Conservation (phyloP, 768 basidiomycete species). For the Tulasnella sp. region DNA sequence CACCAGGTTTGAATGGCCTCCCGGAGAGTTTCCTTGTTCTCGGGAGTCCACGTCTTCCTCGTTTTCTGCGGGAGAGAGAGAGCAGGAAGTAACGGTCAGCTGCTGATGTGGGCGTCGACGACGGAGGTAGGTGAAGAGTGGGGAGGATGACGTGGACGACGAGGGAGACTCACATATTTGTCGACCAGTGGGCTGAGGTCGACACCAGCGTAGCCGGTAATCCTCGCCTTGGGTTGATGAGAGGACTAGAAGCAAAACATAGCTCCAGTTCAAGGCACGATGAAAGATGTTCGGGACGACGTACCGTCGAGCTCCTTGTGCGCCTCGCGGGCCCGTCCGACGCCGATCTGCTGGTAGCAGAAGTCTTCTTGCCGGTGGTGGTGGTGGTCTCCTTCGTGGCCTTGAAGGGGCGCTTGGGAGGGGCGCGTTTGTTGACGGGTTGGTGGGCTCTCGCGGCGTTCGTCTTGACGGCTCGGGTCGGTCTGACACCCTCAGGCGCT, state of each 20-base stretch:
- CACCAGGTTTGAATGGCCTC: too few relatives aligned
- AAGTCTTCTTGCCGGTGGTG: not conserved
- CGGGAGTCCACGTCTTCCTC: too few relatives aligned
- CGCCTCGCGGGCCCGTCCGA: not conserved
- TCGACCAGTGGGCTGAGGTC: not conserved
- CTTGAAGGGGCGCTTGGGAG: not conserved
- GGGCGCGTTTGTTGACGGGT: not conserved
- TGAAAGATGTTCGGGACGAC: not conserved
- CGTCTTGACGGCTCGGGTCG: not conserved
- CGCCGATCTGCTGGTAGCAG: not conserved
- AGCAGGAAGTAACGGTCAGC: too few relatives aligned
- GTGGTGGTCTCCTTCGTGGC: not conserved
- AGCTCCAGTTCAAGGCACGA: not conserved
- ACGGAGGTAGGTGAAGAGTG: too few relatives aligned
- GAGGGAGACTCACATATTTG: too few relatives aligned
- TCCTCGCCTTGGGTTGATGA: not conserved
- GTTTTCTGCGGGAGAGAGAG: too few relatives aligned
- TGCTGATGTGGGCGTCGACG: too few relatives aligned
- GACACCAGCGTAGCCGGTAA: not conserved
- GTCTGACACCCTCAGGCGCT: not conserved
- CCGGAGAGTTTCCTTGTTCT: too few relatives aligned
- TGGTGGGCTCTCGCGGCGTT: not conserved
- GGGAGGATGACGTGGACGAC: too few relatives aligned
- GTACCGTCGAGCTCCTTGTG: not conserved
- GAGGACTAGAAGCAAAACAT: not conserved